These are phyloP conservation scores for Acer saccharum DNA, from an alignment of 345 rosid species.

Conservation along the genomic window DNA sequence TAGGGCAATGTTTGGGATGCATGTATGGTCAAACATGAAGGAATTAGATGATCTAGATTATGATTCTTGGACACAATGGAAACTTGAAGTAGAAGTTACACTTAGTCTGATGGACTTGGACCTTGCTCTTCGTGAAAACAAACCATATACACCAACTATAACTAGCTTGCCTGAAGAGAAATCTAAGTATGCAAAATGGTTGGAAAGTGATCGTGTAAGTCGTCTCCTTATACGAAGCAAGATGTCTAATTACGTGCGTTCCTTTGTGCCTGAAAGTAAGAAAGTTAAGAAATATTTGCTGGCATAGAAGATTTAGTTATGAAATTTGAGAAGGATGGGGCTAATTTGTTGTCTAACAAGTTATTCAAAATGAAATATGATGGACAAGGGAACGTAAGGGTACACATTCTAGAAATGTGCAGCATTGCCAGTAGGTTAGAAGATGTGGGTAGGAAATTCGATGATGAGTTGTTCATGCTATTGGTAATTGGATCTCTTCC, in stretches of 20 bases:
- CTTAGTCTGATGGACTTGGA: not conserved
- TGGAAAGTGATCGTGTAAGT: not conserved
- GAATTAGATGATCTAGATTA: not conserved
- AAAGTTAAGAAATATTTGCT: conserved; percentile 6
- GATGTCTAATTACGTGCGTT: not conserved
- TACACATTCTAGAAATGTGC: not conserved
- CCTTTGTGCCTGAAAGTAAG: not conserved
- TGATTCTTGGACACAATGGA: conserved; percentile 1
- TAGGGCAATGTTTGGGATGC: not conserved
- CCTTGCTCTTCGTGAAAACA: conserved; percentile 2
- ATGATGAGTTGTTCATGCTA: not conserved
- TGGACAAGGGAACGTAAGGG: not conserved
- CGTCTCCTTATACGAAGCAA: not conserved
- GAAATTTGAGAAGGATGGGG: not conserved
- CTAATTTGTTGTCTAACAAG: not conserved
- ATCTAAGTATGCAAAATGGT: conserved; percentile 12
- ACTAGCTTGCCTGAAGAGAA: conserved; percentile 13
- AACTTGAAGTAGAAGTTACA: not conserved
- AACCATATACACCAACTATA: conserved; percentile 1
- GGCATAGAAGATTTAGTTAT: not conserved
- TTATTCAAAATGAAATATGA: not conserved
- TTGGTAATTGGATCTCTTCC: not conserved
- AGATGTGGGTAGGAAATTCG: not conserved
- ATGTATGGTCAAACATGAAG: not conserved
- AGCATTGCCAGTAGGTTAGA: not conserved